These are phyloP conservation scores for Geosmithia morbida DNA, from an alignment of 2,329 filamentous ascomycete genomes.

Conservation along the genomic window DNA sequence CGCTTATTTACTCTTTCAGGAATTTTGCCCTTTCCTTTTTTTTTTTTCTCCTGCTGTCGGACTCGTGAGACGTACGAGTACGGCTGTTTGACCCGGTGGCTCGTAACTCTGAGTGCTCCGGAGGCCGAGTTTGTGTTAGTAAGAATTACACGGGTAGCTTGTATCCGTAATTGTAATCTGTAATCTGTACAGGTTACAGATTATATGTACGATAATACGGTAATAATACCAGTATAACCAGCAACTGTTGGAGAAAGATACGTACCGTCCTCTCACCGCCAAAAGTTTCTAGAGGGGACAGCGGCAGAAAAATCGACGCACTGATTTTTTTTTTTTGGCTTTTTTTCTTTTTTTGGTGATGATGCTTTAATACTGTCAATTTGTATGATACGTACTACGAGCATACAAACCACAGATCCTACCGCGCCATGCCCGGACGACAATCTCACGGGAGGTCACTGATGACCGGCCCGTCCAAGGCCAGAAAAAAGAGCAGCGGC, in stretches of 20 bases:
- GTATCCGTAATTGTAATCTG: too few relatives aligned
- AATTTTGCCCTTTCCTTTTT: background rate
- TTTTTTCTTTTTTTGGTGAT: too few relatives aligned
- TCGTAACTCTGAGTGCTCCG: too few relatives aligned
- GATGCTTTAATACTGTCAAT: too few relatives aligned
- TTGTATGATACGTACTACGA: too few relatives aligned
- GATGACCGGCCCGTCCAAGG: constrained; percentile 18
- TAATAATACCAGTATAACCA: too few relatives aligned
- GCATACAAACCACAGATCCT: background rate
- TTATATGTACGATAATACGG: too few relatives aligned
- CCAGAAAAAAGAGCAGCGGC: constrained; percentile 9
- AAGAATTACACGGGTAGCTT: too few relatives aligned
- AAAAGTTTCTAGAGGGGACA: constrained; percentile 7
- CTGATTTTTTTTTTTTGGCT: background rate
- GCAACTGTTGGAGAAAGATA: background rate
- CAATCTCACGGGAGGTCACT: constrained; percentile 43
- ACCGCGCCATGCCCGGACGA: constrained; percentile 34
- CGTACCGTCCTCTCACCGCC: constrained; percentile 10
- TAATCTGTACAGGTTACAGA: too few relatives aligned
- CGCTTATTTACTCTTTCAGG: background rate
- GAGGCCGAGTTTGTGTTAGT: too few relatives aligned
- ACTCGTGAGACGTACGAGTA: too few relatives aligned
- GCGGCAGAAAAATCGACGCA: constrained; percentile 12
- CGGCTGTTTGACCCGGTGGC: too few relatives aligned
- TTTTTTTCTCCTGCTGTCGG: background rate